Base-by-base conservation (phyloP, 805 yeast species). In the Metahyphopichia silvanorum region DNA sequence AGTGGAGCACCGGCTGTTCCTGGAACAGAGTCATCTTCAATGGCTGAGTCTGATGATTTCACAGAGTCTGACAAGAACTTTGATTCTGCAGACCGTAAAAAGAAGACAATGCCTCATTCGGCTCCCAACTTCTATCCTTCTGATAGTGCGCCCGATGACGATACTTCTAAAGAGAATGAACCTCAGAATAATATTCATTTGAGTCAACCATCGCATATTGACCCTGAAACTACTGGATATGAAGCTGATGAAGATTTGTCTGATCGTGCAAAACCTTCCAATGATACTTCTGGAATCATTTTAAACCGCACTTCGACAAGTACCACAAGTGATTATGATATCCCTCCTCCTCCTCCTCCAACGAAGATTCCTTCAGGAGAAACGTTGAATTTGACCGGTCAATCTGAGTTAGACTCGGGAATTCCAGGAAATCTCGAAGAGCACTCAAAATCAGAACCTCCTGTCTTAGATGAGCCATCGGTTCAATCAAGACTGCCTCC, bases 171-270 rank as follows among this genome's bases (percentile, higher is more conserved):
- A 13, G 21, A 26, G 6, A 27, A 32, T 6, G 22, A 17, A n/a
- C 25, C 33, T 4, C 42, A 43, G 6, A 41, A 43, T 4, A 33
- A 37, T 12, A 40, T 49, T 27, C 35, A 41, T 10, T 32, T 45
- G 22, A 33, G 38, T 6, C 33, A 31, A 17, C 38, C 30, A 16
- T 31, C 39, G 6, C 21, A n/a, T 11, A 21, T 41, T 9, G 61
- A 50, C 2, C 35, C 46, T 4, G 58, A 52, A 29, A 63, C 63
- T 7, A 74, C 86, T 1, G 87, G 87, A 0, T 80, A 80, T 46
- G 86, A 82, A 35, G 86, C 86, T 0, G 88, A 82, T 48, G 84
- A 76, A 29, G 71, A 66, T 32, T 42, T 57, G 9, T 62, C 68
- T 11, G 69, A 60, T 38, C 49, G 47, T 13, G 33, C 42, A 18